Conservation (phyloP, 768 basidiomycete species). For the Megacollybia marginata region DNA sequence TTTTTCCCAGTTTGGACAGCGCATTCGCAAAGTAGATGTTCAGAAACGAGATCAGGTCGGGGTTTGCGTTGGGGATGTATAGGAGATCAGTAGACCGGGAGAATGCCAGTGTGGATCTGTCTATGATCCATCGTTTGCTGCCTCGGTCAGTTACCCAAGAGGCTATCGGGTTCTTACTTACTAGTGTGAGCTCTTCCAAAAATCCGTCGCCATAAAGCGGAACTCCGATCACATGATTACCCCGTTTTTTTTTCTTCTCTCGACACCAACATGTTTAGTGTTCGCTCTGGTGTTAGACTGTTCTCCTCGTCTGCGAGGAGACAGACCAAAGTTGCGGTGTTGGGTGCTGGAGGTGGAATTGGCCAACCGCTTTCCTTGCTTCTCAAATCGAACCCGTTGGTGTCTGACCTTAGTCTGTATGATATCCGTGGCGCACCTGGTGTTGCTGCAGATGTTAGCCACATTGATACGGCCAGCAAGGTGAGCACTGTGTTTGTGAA, state of each 20-base stretch:
- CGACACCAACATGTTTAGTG: constrained; percentile 53
- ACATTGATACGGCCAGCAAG: constrained; percentile 82
- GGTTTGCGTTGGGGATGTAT: constrained; percentile 61
- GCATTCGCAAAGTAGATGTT: constrained; percentile 85
- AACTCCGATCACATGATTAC: background rate
- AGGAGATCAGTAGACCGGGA: constrained; percentile 74
- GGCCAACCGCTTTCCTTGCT: constrained; percentile 94
- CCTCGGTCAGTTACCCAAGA: constrained; percentile 7
- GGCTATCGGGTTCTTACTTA: too few species aligned
- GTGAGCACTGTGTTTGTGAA: constrained; percentile 30
- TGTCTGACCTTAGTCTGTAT: constrained; percentile 80
- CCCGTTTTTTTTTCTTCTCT: background rate
- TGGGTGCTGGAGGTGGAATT: constrained; percentile 98
- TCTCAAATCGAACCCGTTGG: constrained; percentile 88
- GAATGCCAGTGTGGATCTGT: constrained; percentile 64
- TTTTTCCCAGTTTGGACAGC: constrained; percentile 82
- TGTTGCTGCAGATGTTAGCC: constrained; percentile 96
- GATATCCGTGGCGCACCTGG: constrained; percentile 95
- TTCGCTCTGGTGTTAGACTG: constrained; percentile 51
- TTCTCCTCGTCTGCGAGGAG: constrained; percentile 73
- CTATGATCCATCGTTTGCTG: constrained; percentile 90
- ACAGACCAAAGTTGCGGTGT: constrained; percentile 87
- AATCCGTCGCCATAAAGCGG: constrained; percentile 72
- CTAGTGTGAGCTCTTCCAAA: constrained; percentile 91
- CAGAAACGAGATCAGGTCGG: constrained; percentile 69